Evolutionary conservation across 352 stramenopile species (phyloP), one percentile per base, ranked within the genome.

Genomic region (Pythium utonaiense): DNA sequence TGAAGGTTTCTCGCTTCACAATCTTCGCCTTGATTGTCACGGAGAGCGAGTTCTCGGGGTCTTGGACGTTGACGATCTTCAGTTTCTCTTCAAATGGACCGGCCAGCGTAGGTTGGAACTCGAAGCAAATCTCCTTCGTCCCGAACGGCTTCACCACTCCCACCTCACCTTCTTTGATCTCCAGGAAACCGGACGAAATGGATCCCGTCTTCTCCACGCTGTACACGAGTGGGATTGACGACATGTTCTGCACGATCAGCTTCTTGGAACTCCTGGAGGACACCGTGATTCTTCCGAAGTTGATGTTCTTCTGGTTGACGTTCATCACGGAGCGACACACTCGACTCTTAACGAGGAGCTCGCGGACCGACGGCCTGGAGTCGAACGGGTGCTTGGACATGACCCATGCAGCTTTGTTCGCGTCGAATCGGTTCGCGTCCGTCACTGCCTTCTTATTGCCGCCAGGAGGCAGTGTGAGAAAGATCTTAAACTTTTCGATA

Each of bases 281-380:
- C 14, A 86, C 82, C 25, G 87, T 77, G 47, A 96, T 96, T 14
- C 87, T 80, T 1, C 87, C 87, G 57, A 96, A 96, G 63, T 96
- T 96, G 63, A 96, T 96, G 58, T 96, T 96, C 57, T 96, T 96
- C 67, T 96, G 87, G 56, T 96, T 96, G 49, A 96, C 86, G 42
- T 95, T 93, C 76, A 96, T 79, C 12, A 96, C 81, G 1, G 86
- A 95, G 17, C 86, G 83, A 36, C 82, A 95, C 10, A 96, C 84
- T 54, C 83, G 81, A 60, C 83, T 82, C 60, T 93, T 93, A 6
- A 96, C 70, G 7, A 96, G 66, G 36, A 96, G 62, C 44, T 96
- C 87, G 53, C 87, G 77, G 22, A 96, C 86, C 17, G 84, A 94
- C 30, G 79, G 60, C 0, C 82, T 67, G 31, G 79, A 84, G 65